Conservation (phyloP, 2,329 filamentous ascomycete genomes). For the Botrytis hyacinthi region DNA sequence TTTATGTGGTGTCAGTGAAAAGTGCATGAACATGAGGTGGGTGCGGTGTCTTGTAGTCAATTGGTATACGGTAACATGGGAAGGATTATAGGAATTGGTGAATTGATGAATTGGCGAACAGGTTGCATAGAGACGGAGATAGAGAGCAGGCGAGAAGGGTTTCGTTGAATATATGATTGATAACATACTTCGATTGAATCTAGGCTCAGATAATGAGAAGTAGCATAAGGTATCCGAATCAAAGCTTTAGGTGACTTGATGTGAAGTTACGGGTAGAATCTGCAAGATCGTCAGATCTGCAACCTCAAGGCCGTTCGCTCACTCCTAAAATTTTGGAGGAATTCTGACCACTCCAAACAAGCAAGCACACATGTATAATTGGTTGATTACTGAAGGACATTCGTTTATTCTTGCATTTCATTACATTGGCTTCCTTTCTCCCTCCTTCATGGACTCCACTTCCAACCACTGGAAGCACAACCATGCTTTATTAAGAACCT, state of each 20-base stretch:
- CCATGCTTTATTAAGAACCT: neutral
- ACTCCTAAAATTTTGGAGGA: neutral
- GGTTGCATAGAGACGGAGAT: neutral
- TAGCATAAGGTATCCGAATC: neutral
- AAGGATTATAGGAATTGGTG: neutral
- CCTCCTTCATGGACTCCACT: neutral
- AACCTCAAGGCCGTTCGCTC: neutral
- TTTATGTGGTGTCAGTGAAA: neutral
- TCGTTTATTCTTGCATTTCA: neutral
- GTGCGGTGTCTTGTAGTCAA: neutral
- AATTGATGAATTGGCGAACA: neutral
- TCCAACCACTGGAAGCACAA: neutral
- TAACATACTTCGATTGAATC: neutral
- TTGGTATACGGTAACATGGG: neutral
- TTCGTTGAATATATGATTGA: neutral
- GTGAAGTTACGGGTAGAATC: neutral
- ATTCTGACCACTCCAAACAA: neutral
- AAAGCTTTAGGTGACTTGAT: neutral
- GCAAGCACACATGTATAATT: neutral
- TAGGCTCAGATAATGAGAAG: neutral
- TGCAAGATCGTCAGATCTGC: neutral
- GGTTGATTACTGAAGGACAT: neutral
- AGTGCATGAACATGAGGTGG: conserved; percentile 13
- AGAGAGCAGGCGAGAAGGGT: neutral
- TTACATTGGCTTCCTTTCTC: neutral